Evolutionary conservation across 1,139 yeast species (phyloP).

Genomic region (Yamadazyma kanchanaburiensis): DNA sequence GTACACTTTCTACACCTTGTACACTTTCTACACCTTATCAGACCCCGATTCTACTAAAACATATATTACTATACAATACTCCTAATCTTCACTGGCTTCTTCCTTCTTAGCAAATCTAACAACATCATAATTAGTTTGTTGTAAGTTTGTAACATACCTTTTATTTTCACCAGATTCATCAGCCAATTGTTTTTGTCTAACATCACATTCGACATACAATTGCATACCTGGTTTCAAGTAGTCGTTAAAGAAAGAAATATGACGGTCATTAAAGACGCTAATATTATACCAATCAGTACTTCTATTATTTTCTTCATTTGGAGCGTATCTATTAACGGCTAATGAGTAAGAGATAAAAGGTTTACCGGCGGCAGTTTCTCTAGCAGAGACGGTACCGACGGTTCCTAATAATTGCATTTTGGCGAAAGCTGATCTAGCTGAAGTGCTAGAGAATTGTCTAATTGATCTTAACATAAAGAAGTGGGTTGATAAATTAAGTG

Average conservation of each 20-base stretch:
- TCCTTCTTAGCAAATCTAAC: conserved; percentile 36
- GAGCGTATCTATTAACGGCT: conserved; percentile 40
- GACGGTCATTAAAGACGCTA: conserved; percentile 39
- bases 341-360: conserved; percentile 41
- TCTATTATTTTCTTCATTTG: conserved; percentile 26
- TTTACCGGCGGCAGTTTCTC: conserved; percentile 36
- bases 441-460: conserved; percentile 34
- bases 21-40: too few relatives aligned
- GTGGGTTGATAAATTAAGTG: background rate
- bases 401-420: conserved; percentile 42
- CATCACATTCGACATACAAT: conserved; percentile 41
- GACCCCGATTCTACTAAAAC: conserved; percentile 3
- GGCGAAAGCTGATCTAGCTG: conserved; percentile 35
- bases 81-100: conserved; percentile 9
- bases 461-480: conserved; percentile 10
- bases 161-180: conserved; percentile 35
- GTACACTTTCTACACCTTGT: too few relatives aligned
- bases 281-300: conserved; percentile 43
- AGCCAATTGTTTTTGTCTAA: conserved; percentile 29
- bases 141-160: conserved; percentile 29
- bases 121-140: conserved; percentile 37
- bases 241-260: conserved; percentile 34
- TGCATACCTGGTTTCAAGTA: conserved; percentile 42
- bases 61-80: conserved; percentile 4
- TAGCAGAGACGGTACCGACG: conserved; percentile 36